Evolutionary conservation across 441 rosid genomes (phyloP), one percentile per base, ranked within the genome.

Genomic region (Croton setiger): DNA sequence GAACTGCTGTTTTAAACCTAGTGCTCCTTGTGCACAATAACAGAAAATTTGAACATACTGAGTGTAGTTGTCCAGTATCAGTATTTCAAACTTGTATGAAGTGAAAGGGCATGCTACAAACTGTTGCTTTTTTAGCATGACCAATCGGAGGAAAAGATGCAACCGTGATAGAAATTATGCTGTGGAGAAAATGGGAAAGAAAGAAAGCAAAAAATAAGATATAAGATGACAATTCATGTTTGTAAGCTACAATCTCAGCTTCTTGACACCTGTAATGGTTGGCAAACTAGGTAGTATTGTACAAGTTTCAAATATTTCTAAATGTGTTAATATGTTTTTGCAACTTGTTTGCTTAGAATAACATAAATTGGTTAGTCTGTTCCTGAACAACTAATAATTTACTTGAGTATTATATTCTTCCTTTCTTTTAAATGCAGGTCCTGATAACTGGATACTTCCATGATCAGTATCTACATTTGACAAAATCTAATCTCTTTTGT

Each of bases 391-490:
- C 48, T 4, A 12, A 4, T 47, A 39, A 45, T 64, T 35, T 3
- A 31, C 33, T 39, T 2, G 44, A 18, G 15, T 47, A 60, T 60
- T 20, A 15, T 33, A 15, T 61, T 5, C 18, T 5, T 53, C 41
- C 45, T 41, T 39, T 39, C 37, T 68, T 17, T 20, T 56, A 41
- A 45, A 66, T 85, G 77, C 92, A 96, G 99, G 82, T 96, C 79
- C 82, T 96, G 48, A 75, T 96, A 63, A 86, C 96, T 61, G 99
- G 99, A 69, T 78, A 83, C 79, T 91, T 96, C 78, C 85, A 68
- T 55, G 86, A 86, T 49, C 88, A 83, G 73, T 82, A 70, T 78
- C 82, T 67, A 60, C 84, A 90, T 76, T 81, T 82, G 63, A 82
- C 73, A 41, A 88, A 89, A 62, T 86, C 90, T 74, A 84, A 81